Evolutionary conservation across 2,329 filamentous ascomycete species (phyloP), one percentile per base, ranked within the genome.

Genomic region (Pseudopyricularia cyperi): DNA sequence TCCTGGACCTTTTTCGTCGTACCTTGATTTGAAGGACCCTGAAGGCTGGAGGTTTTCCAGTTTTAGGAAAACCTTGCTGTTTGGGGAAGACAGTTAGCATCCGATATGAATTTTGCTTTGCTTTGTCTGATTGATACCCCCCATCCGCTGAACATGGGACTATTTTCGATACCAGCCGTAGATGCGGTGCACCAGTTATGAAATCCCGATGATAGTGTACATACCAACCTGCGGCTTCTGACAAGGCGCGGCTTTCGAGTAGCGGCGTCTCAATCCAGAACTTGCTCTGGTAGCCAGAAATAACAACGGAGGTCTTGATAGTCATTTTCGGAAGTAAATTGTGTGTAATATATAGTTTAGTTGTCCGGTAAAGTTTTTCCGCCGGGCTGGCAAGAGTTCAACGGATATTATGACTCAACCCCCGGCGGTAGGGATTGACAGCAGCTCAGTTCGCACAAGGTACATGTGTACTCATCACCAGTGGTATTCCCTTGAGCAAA

Each of bases 11-110:
- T 9, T 9, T 30, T 30, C 5, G 4, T 30, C 64, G 65, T 70
- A 56, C 72, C 70, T 50, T 81, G 85, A 89, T 66, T 93, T 90
- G 79, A 93, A 94, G n/a, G 85, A 89, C 56, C 85, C 85, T 7
- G 83, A 85, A 7, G 87, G 88, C 64, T 94, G 88, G 53, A 87
- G 74, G 61, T 83, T 85, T 60, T 93, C 87, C 54, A 91, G 79
- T 66, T 93, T 93, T 61, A 93, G 80, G 65, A 84, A 87, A 68
- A 93, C 79, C 69, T 83, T 80, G 72, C 85, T 73, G 55, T 15
- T 14, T 44, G 11, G 39, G 28, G 28, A 4, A 24, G 12, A 22
- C 17, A 7, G 12, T 9, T 30, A 19, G 17, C n/a, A 17, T 39
- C 30, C 33, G 50, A 24, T 17, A 42, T 42, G 33, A 24, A 6